phyloP scores from a whole-genome alignment of 805 yeast species.

The Spathaspora sp. region DNA sequence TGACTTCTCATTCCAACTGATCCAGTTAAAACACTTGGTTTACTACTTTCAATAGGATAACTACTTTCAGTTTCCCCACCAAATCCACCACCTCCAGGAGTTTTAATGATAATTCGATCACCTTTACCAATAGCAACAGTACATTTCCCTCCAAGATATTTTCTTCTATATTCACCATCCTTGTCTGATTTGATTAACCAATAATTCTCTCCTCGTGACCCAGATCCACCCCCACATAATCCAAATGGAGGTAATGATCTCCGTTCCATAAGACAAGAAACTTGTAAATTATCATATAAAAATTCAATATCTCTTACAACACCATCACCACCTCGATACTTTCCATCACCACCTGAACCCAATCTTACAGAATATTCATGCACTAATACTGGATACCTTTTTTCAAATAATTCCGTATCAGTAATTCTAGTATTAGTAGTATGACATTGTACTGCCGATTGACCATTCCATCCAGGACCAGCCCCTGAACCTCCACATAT shows the following conservation, averaged over 20 bases:
- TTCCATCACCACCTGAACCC: constrained; percentile 80
- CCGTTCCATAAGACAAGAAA: constrained; percentile 82
- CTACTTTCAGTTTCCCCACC: constrained; percentile 17
- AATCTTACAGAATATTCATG: constrained; percentile 66
- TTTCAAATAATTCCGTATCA: constrained; percentile 85
- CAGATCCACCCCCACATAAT: constrained; percentile 75
- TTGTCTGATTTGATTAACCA: constrained; percentile 24
- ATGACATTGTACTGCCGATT: constrained; percentile 87
- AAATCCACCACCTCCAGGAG: constrained; percentile 47
- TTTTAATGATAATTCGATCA: constrained; percentile 36
- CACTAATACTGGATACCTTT: constrained; percentile 79
- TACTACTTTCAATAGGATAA: constrained; percentile 21
- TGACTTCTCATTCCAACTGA: constrained; percentile 30
- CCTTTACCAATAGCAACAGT: constrained; percentile 31
- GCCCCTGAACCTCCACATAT: constrained; percentile 97
- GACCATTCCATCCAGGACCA: constrained; percentile 81
- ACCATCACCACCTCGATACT: constrained; percentile 78
- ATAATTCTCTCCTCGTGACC: constrained; percentile 55
- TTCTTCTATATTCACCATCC: constrained; percentile 14
- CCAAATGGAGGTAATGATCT: constrained; percentile 86
- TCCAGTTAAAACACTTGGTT: constrained; percentile 29
- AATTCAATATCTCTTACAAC: constrained; percentile 83
- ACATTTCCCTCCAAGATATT: constrained; percentile 31
- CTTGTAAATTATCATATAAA: constrained; percentile 41
- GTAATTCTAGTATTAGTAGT: constrained; percentile 94